A percentile compares a stretch with the other conserved stretches of the same genome.
phyloP scores from a whole-genome alignment of 768 basidiomycete species.

The Termitomyces sp. region DNA sequence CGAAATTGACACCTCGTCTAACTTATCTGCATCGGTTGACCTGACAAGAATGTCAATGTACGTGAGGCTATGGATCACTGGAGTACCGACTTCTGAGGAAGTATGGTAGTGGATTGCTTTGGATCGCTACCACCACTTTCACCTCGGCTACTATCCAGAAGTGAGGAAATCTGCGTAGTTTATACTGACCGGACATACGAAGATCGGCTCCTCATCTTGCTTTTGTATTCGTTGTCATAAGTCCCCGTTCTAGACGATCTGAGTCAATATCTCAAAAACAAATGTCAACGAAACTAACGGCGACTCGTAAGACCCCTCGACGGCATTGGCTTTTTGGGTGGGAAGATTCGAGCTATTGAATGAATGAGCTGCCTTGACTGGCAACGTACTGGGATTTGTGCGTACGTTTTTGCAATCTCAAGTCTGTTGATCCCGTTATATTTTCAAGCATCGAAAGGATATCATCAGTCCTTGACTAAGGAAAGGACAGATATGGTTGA shows the following conservation, averaged over 20 bases:
- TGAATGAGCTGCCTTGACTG: background rate
- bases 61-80: no score
- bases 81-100: background rate
- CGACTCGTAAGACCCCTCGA: background rate
- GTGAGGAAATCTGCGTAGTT: background rate
- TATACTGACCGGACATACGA: background rate
- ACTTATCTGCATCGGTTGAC: background rate
- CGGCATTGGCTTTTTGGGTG: background rate
- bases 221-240: background rate
- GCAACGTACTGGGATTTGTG: background rate
- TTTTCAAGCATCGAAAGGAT: background rate
- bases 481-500: background rate
- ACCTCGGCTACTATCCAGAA: background rate
- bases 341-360: background rate
- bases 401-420: background rate
- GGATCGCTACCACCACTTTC: background rate
- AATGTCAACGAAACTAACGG: background rate
- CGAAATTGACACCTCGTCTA: background rate
- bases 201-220: background rate
- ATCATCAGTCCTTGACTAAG: background rate
- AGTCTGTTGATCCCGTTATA: background rate
- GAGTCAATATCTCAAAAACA: background rate
- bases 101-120: background rate
- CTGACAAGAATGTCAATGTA: background rate
- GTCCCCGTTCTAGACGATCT: background rate